Base-by-base conservation (phyloP, 192 early-diverging fungal genomes). In the Helicostylum pulchrum region DNA sequence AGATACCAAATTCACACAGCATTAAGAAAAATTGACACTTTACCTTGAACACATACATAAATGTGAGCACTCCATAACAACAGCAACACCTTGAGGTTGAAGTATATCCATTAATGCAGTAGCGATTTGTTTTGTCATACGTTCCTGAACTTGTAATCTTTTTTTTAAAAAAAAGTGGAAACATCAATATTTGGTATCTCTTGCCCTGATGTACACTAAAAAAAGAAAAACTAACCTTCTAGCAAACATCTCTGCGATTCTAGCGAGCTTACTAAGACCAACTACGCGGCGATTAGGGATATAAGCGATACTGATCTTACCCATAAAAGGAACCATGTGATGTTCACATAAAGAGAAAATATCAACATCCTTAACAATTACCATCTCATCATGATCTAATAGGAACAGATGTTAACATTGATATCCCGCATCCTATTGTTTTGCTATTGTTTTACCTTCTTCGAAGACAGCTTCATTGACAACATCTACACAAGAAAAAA, bases 331-430 rank as follows among this genome's bases (percentile, higher is more conserved):
- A 0, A 99, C 96, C 82, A 98, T 83, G 65, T 99, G 97, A 76
- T 99, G 97, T 78, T 99, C 97, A 75, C 97, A 99, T 61, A 99
- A 76, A 5, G 93, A 95, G 71, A 93, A 96, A 6, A 98, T 85
- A 64, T 96, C 92, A 55, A 99, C 96, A 77, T 97, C 87, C 67
- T 90, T 93, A 15, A 99, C 97, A 76, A 99, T 95, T 14, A 99
- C 97, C 97, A 99, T 99, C 69, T 98, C 97, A 57, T 97, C 94
- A 73, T 97, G 93, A 68, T 98, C 94, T 85, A 67, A 39, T 39
- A 39, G 36, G 5, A 60, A 30, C 17, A 12, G n/a, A 34, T 43
- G 17, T 31, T 60, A 2, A 57, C 52, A 47, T 49, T 60, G 10
- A 46, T 51, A 6, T 10, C 36, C 36, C 36, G 9, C 36, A 39